Base-by-base conservation (phyloP, 1,139 yeast species). In the Kodamaea sp. region DNA sequence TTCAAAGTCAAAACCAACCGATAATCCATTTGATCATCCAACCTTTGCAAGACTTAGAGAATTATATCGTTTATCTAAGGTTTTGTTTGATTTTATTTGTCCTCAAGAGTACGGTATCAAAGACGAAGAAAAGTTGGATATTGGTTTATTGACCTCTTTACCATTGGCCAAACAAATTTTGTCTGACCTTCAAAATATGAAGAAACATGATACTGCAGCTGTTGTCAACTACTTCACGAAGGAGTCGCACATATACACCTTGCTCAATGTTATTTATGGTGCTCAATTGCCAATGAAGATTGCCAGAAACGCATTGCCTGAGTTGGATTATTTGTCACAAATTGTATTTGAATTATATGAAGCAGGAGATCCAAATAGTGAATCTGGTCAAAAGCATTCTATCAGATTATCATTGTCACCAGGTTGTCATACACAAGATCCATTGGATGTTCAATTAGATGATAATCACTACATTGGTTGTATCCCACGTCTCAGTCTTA, bases 31-130 rank as follows among this genome's bases (percentile, higher is more conserved):
- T 61, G 96, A 87, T 56, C 84, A 82, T 48, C 82, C 89, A 3
- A 82, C 84, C 38, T 89, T 76, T 59, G 84, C 85, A 23, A 76
- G 88, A 47, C 71, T 94, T 43, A 75, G 97, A 50, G 98, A 94
- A 57, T 72, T 94, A 41, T 94, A 90, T 60, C 73, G 92, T 47
- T 71, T 94, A 40, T 87, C 97, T 0, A 94, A 94, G 60, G 96
- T 94, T 4, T 67, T 94, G 48, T 94, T 94, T 65, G 99, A 94
- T 63, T 92, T 92, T 55, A 89, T 94, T 38, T 92, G 98, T 62
- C 99, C 99, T 8, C 97, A 94, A 62, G 98, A 94, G 58, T 94
- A 94, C 57, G 99, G 99, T 47, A 94, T 94, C 50, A 90, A 90
- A 48, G 96, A 89, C 55, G 86, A 85, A 56, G 98, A 94, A 60